Conservation (phyloP, 106 monocot species). For the Narthecium ossifragum region DNA sequence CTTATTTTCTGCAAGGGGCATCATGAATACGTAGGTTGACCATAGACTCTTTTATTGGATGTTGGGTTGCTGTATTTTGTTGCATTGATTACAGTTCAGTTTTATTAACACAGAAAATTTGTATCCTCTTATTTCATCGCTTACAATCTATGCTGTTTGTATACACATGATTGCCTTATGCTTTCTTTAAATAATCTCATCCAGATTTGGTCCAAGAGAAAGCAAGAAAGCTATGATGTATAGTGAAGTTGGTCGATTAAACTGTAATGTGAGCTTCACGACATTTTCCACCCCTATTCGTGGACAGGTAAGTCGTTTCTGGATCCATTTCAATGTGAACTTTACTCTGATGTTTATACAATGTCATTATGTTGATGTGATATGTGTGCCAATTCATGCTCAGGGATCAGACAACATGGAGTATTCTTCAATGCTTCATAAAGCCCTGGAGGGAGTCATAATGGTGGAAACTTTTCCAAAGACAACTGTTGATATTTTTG, state of each 20-base stretch:
- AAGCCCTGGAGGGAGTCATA: constrained; percentile 91
- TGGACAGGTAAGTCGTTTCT: constrained; percentile 49
- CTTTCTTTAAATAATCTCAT: not conserved
- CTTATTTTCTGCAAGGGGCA: too few relatives aligned
- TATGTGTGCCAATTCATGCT: constrained; percentile 5
- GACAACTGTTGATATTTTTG: constrained; percentile 97
- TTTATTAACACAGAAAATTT: too few relatives aligned
- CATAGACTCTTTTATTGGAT: too few relatives aligned
- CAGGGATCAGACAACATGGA: constrained; percentile 82
- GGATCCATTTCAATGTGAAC: too few relatives aligned
- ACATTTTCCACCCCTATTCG: constrained; percentile 72
- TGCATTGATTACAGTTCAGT: too few relatives aligned
- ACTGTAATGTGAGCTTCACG: constrained; percentile 86
- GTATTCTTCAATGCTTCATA: constrained; percentile 82
- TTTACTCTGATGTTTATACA: not conserved
- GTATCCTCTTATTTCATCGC: too few relatives aligned
- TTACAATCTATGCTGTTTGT: too few relatives aligned
- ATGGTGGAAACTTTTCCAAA: constrained; percentile 84
- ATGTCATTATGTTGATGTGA: not conserved
- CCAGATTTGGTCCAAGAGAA: constrained; percentile 95
- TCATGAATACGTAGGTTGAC: too few relatives aligned
- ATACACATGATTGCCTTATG: too few relatives aligned
- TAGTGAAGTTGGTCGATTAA: constrained; percentile 75
- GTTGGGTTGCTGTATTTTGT: too few relatives aligned
- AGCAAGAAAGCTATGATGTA: constrained; percentile 99